Base-by-base conservation (phyloP, 2,329 filamentous ascomycete species). In the Fusarium lateritium region DNA sequence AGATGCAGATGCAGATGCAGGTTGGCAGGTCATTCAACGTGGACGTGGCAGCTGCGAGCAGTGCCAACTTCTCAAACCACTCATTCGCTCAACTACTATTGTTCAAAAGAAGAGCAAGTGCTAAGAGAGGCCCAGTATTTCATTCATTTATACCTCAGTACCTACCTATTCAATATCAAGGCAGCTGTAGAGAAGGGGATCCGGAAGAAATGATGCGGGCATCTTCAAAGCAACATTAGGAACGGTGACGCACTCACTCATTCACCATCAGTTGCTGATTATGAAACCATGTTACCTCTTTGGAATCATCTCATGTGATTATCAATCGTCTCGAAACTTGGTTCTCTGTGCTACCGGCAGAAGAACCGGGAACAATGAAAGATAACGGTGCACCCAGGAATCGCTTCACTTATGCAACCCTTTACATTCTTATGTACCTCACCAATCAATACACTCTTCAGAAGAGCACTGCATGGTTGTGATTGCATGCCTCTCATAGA, bases 31-130 rank as follows among this genome's bases (percentile, higher is more conserved):
- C 58, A 66, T 53, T 61, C 54, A 53, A 47, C 43, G 59, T 63
- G 65, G 47, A 62, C 62, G 60, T 21, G 63, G 72, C 72, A 74
- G 72, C 49, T 72, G 68, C 68, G 62, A 73, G 58, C 56, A 61
- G 56, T 63, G 58, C 38, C 31, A 54, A 36, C 34, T 50, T 14
- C 14, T 52, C 28, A 28, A 43, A 51, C 31, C 45, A 40, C 24
- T 39, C 21, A 45, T 38, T n/a, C 26, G 26, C 21, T 54, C 53
- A 46, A 17, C 24, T 45, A 52, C 34, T 31, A 31, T 36, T 36
- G 15, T 36, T 24, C 21, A 24, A 21, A 38, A 33, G n/a, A 17
- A 34, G 44, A 38, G 52, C 19, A 47, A 43, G 28, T 56, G 50
- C 19, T 19, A 19, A 19, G 19, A 19, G 19, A 19, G 19, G 19